Evolutionary conservation across 2,329 filamentous ascomycete species (phyloP).

Genomic region (Nannizziopsis arthrosporioides): DNA sequence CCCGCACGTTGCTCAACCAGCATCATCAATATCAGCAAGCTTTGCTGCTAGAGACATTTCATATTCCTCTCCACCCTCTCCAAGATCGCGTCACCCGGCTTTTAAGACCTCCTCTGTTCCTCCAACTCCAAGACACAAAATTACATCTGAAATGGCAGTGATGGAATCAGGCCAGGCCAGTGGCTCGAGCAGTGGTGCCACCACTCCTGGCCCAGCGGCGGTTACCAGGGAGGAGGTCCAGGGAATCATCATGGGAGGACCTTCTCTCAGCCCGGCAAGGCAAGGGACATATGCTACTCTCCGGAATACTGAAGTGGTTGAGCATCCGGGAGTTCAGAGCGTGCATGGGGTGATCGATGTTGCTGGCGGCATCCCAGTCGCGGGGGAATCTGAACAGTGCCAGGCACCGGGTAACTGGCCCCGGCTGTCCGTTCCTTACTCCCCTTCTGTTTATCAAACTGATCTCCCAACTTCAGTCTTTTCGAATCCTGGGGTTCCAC

Average conservation of each 20-base stretch:
- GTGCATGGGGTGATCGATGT: slow-evolving; percentile 13
- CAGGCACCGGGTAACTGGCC: background rate
- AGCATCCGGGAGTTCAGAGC: slow-evolving; percentile 8
- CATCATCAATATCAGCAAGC: slow-evolving; percentile 1
- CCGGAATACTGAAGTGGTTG: slow-evolving; percentile 9
- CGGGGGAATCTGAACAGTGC: slow-evolving; percentile 1
- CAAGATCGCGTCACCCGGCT: background rate
- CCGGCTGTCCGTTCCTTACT: slow-evolving; percentile 6
- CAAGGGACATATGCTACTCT: slow-evolving; percentile 12
- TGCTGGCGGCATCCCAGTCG: background rate
- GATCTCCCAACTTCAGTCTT: background rate
- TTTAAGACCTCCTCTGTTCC: background rate
- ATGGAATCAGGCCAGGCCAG: background rate
- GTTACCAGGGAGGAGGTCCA: slow-evolving; percentile 12
- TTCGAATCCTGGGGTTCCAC: background rate
- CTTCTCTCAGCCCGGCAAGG: slow-evolving; percentile 10
- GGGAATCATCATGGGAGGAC: slow-evolving; percentile 15
- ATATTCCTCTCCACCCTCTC: slow-evolving; percentile 3
- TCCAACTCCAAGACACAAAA: background rate
- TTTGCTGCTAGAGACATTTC: background rate
- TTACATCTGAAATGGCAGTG: background rate
- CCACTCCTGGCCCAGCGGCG: background rate
- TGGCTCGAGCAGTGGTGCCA: background rate
- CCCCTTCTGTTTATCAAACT: slow-evolving; percentile 6
- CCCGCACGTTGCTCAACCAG: background rate